Conservation (phyloP, 345 rosid genomes). For the Ceriops decandra region DNA sequence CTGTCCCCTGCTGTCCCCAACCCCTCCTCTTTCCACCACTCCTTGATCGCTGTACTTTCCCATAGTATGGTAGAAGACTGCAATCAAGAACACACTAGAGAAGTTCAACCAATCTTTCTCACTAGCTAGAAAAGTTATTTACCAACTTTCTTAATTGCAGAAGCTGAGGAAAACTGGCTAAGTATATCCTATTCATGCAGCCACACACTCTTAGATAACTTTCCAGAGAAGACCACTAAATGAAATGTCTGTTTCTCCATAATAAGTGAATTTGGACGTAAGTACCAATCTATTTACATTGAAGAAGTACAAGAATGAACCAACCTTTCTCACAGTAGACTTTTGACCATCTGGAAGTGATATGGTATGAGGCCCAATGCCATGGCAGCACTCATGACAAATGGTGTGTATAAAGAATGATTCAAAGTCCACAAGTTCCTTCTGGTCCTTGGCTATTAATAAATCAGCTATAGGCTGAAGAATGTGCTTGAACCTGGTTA, state of each 20-base stretch:
- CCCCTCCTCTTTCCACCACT: too few relatives aligned
- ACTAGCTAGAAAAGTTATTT: too few relatives aligned
- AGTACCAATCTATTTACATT: neutral
- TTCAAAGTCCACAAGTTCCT: conserved; percentile 77
- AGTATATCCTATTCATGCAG: too few relatives aligned
- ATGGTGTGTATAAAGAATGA: conserved; percentile 92
- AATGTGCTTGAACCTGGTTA: conserved; percentile 73
- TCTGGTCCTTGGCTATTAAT: conserved; percentile 63
- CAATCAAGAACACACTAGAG: too few relatives aligned
- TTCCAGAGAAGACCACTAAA: neutral
- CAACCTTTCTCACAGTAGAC: conserved; percentile 87
- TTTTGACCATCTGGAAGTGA: conserved; percentile 77
- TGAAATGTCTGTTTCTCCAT: neutral
- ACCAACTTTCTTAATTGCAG: too few relatives aligned
- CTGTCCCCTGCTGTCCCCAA: too few relatives aligned
- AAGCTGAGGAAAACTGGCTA: too few relatives aligned
- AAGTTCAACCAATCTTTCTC: too few relatives aligned
- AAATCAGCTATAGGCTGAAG: conserved; percentile 78
- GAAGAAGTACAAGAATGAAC: conserved; percentile 10
- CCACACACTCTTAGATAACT: too few relatives aligned
- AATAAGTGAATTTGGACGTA: neutral
- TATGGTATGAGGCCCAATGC: conserved; percentile 91
- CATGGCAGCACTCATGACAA: conserved; percentile 97
- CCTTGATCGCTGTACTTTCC: too few relatives aligned
- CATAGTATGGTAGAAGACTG: too few relatives aligned